Percentiles rank a stretch among this genome's conserved stretches.
Conservation (phyloP, 169 alveolate species). For the Plasmodium vivax region DNA sequence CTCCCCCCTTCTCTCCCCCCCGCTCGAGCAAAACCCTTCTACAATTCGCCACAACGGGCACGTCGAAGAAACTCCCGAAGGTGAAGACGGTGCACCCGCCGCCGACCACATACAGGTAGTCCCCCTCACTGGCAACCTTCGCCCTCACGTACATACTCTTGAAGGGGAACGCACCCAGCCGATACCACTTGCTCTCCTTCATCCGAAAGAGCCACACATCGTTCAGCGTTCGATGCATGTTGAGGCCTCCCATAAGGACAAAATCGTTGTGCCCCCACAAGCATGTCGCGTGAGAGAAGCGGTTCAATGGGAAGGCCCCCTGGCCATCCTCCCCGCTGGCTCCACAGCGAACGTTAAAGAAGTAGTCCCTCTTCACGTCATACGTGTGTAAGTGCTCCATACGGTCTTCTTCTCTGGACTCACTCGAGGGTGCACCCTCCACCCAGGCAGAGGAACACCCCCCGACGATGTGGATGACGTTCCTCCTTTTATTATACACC, state of each 20-base stretch:
- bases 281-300: slow-evolving; percentile 52
- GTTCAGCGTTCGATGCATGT: slow-evolving; percentile 34
- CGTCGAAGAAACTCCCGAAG: slow-evolving; percentile 55
- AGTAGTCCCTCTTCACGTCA: slow-evolving; percentile 25
- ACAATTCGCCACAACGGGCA: slow-evolving; percentile 26
- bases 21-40: not conserved
- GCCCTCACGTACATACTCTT: slow-evolving; percentile 43
- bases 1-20: not conserved
- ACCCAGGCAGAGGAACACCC: slow-evolving; percentile 6
- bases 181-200: slow-evolving; percentile 38
- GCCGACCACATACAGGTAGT: slow-evolving; percentile 27
- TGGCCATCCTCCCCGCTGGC: not conserved
- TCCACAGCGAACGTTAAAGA: slow-evolving; percentile 12
- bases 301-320: not conserved
- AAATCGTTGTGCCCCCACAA: slow-evolving; percentile 4
- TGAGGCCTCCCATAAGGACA: slow-evolving; percentile 38
- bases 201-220: slow-evolving; percentile 47
- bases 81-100: slow-evolving; percentile 70
- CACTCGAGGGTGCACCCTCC: not conserved
- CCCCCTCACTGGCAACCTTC: slow-evolving; percentile 32
- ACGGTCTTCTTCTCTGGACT: not conserved
- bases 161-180: slow-evolving; percentile 18
- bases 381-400: slow-evolving; percentile 5
- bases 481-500: slow-evolving; percentile 33
- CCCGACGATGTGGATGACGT: slow-evolving; percentile 27